Percentiles rank a stretch among this genome's conserved stretches.
Conservation (phyloP, 2,329 filamentous ascomycete genomes). For the Pestalotiopsis sp. region DNA sequence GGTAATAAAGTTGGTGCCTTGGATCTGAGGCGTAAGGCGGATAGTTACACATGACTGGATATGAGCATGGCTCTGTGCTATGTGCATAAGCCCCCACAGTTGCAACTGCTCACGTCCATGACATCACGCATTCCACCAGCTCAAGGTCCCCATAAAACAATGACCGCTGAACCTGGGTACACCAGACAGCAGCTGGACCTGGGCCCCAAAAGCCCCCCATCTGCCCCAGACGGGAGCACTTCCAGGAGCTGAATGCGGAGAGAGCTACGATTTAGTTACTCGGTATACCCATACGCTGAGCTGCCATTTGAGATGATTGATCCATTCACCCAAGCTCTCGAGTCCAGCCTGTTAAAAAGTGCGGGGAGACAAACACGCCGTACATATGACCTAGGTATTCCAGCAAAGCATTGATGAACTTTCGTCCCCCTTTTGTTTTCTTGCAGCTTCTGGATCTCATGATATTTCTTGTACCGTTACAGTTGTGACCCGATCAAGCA, state of each 20-base stretch:
- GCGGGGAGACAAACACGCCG: background rate
- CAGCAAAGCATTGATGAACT: background rate
- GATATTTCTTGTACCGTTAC: background rate
- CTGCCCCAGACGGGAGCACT: slow-evolving; percentile 9
- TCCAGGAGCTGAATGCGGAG: slow-evolving; percentile 21
- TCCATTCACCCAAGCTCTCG: background rate
- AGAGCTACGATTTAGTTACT: background rate
- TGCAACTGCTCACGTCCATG: background rate
- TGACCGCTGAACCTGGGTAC: background rate
- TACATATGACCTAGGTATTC: background rate
- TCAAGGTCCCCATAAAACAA: background rate
- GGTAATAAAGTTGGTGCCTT: slow-evolving; percentile 7
- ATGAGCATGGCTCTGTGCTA: background rate
- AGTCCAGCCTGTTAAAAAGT: background rate
- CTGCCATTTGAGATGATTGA: background rate
- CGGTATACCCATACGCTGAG: background rate
- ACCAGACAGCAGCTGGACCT: background rate
- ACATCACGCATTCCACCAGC: background rate
- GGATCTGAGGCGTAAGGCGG: background rate
- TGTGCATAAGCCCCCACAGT: background rate
- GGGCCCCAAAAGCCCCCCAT: background rate
- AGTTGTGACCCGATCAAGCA: background rate
- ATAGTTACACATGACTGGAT: background rate
- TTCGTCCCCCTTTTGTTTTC: background rate
- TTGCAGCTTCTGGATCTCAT: background rate